Evolutionary conservation across 1,139 yeast species (phyloP).

Genomic region (Pichia sp.): DNA sequence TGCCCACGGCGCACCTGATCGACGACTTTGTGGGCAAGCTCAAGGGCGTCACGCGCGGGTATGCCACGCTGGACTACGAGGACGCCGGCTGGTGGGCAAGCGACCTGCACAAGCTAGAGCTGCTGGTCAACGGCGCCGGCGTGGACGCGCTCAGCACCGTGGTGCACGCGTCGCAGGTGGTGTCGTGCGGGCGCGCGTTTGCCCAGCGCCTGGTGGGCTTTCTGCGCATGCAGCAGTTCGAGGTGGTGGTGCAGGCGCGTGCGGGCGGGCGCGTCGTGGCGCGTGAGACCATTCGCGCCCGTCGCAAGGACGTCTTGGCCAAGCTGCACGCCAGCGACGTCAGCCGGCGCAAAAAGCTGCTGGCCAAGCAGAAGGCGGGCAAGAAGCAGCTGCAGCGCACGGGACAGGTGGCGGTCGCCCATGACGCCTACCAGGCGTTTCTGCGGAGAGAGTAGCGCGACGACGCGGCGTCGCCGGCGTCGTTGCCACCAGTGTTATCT

Average conservation of each 20-base stretch:
- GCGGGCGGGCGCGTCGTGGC: conserved; percentile 83
- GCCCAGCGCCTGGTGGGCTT: conserved; percentile 76
- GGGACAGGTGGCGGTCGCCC: conserved; percentile 72
- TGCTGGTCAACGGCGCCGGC: conserved; percentile 81
- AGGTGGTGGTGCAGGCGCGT: conserved; percentile 86
- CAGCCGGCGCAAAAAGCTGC: conserved; percentile 78
- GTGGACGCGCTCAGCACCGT: conserved; percentile 92
- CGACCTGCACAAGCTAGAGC: conserved; percentile 79
- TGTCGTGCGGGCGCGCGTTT: conserved; percentile 68
- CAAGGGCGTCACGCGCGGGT: conserved; percentile 85
- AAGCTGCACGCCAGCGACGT: conserved; percentile 91
- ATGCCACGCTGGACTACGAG: conserved; percentile 91
- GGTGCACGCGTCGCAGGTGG: conserved; percentile 75
- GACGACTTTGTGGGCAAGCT: conserved; percentile 93
- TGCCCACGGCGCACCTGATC: conserved; percentile 84
- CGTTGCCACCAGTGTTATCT: too few relatives aligned
- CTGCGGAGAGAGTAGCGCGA: conserved; percentile 30
- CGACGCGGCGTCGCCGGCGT: too few relatives aligned
- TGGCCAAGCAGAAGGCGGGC: conserved; percentile 89
- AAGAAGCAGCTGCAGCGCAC: conserved; percentile 75
- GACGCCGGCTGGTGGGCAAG: conserved; percentile 81
- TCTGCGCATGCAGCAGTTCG: conserved; percentile 76
- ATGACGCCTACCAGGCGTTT: conserved; percentile 79
- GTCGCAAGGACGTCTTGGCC: conserved; percentile 88
- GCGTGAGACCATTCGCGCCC: conserved; percentile 88